Evolutionary conservation across 352 stramenopile genomes (phyloP).

Genomic region (Phytophthora cactorum): DNA sequence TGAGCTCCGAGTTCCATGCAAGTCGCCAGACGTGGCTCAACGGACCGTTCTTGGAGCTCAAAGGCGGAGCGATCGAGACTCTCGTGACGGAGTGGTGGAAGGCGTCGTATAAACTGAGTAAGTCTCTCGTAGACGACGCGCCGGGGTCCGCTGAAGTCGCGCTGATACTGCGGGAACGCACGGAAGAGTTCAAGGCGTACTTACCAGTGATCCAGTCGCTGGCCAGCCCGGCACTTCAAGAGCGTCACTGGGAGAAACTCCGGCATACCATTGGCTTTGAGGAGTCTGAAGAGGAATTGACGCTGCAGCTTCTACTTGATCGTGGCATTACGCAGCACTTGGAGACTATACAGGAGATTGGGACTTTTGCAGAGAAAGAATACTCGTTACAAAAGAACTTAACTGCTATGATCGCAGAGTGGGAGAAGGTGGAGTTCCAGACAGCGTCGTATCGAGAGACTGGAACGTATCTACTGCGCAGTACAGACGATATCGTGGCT

Average conservation of each 20-base stretch:
- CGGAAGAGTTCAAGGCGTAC: conserved; percentile 92
- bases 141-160: conserved; percentile 90
- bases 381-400: conserved; percentile 94
- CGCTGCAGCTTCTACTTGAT: conserved; percentile 79
- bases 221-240: conserved; percentile 91
- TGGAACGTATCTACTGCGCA: conserved; percentile 90
- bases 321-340: conserved; percentile 88
- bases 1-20: conserved; percentile 94
- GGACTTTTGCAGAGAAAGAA: conserved; percentile 95
- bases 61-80: conserved; percentile 88
- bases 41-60: conserved; percentile 91
- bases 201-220: conserved; percentile 93
- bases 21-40: conserved; percentile 93
- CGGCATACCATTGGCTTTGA: conserved; percentile 91
- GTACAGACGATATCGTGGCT: conserved; percentile 91
- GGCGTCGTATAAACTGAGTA: conserved; percentile 91
- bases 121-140: conserved; percentile 88
- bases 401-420: conserved; percentile 95
- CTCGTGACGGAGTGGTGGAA: conserved; percentile 95
- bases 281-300: conserved; percentile 87
- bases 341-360: conserved; percentile 90
- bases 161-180: conserved; percentile 88
- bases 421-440: conserved; percentile 94
- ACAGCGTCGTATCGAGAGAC: conserved; percentile 93
- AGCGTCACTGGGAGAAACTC: conserved; percentile 92